These are phyloP conservation scores for Elymus sibiricus DNA, from an alignment of 176 grass and related monocot genomes.

Conservation along the genomic window DNA sequence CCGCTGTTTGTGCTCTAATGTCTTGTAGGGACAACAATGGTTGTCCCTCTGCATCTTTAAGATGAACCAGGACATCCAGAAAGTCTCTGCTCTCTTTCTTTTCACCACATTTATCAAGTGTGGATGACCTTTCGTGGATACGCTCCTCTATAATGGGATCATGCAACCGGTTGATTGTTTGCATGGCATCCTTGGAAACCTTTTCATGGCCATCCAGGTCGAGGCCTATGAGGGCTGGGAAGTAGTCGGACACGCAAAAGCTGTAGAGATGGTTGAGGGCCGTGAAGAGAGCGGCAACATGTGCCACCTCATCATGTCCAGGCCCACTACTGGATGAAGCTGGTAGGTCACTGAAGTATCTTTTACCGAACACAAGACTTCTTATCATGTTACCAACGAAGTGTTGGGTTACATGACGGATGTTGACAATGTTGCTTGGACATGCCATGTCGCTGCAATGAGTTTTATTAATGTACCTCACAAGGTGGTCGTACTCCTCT, in stretches of 20 bases:
- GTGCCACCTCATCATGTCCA: constrained; percentile 37
- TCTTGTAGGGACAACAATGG: neutral
- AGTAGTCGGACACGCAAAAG: constrained; percentile 48
- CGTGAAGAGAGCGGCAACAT: constrained; percentile 27
- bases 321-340: too few species aligned
- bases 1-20: neutral
- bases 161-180: constrained; percentile 14
- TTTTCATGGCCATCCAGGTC: constrained; percentile 50
- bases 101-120: too few species aligned
- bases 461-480: too few species aligned
- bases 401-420: too few species aligned
- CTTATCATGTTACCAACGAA: too few species aligned
- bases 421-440: too few species aligned
- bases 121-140: neutral
- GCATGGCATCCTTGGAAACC: neutral
- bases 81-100: neutral
- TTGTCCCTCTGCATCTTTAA: neutral
- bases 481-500: too few species aligned
- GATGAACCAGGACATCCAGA: neutral
- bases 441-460: too few species aligned
- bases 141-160: constrained; percentile 3
- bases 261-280: constrained; percentile 12
- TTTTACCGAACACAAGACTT: too few species aligned
- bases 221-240: constrained; percentile 21
- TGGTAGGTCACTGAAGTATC: too few species aligned